Conservation (phyloP, 2,329 filamentous ascomycete genomes). For the Fusarium veterinarium region DNA sequence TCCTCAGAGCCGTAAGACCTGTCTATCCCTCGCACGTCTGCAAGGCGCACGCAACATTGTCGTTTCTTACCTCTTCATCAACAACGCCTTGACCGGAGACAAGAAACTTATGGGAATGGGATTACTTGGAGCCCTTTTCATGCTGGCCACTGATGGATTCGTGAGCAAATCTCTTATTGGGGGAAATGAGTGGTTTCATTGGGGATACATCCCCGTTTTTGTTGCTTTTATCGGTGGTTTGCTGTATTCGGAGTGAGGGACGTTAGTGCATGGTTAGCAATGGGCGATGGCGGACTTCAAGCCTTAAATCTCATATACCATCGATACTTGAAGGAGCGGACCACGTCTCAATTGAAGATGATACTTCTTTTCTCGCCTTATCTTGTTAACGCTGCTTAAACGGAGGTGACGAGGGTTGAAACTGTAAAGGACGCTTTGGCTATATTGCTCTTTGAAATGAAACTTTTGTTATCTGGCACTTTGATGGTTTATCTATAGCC, state of each 20-base stretch:
- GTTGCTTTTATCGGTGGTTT: conserved; percentile 1
- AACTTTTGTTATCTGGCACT: no score
- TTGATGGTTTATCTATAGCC: no score
- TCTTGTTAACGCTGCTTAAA: no score
- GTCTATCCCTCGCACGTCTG: conserved; percentile 12
- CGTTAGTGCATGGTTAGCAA: neutral
- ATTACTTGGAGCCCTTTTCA: neutral
- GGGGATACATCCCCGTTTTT: conserved; percentile 28
- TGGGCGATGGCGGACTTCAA: rapidly evolving
- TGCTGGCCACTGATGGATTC: conserved; percentile 29
- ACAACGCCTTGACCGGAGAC: conserved; percentile 26
- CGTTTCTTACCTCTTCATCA: conserved; percentile 30
- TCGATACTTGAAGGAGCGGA: no score
- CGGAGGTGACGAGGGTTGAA: no score
- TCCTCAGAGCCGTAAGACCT: conserved; percentile 16
- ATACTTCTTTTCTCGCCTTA: no score
- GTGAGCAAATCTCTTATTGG: conserved; percentile 28
- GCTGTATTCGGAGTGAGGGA: neutral
- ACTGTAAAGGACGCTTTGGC: no score
- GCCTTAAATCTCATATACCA: no score
- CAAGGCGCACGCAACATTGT: conserved; percentile 34
- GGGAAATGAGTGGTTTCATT: conserved; percentile 39
- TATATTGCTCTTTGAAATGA: no score
- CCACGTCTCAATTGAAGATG: no score
- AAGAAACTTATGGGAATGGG: conserved; percentile 11